phyloP scores from a whole-genome alignment of 176 grass and related monocot species.

The Zoysia japonica region DNA sequence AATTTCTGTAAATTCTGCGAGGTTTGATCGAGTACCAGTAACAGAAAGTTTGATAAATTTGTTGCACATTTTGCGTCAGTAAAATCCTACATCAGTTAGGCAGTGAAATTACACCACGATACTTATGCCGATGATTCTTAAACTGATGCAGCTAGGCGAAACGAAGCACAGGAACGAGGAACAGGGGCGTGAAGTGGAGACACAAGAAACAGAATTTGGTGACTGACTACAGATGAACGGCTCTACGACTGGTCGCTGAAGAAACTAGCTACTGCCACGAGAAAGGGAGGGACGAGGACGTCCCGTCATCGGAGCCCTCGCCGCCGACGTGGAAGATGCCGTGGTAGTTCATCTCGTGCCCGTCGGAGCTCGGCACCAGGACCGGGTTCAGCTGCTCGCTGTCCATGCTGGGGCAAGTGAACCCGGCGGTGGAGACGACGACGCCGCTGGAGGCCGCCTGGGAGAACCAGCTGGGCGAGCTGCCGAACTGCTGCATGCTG shows the following conservation, averaged over 20 bases:
- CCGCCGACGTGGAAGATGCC: slow-evolving; percentile 61
- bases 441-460: slow-evolving; percentile 35
- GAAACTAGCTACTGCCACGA: slow-evolving; percentile 49
- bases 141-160: neutral
- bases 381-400: slow-evolving; percentile 45
- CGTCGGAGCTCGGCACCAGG: slow-evolving; percentile 43
- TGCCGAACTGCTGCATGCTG: slow-evolving; percentile 46
- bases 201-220: slow-evolving; percentile 25
- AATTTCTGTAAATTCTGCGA: too few relatives aligned
- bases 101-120: neutral
- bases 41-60: too few relatives aligned
- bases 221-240: neutral
- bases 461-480: slow-evolving; percentile 43
- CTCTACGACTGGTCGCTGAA: neutral
- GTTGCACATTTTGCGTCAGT: neutral
- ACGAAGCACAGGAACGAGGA: neutral
- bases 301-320: slow-evolving; percentile 59
- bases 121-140: slow-evolving; percentile 24
- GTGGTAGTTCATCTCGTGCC: slow-evolving; percentile 55
- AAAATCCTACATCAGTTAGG: neutral
- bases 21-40: neutral
- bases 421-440: slow-evolving; percentile 15
- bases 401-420: slow-evolving; percentile 50
- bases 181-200: neutral
- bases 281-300: slow-evolving; percentile 56